Conservation (phyloP, 768 basidiomycete genomes). For the Amanita jacksonii region DNA sequence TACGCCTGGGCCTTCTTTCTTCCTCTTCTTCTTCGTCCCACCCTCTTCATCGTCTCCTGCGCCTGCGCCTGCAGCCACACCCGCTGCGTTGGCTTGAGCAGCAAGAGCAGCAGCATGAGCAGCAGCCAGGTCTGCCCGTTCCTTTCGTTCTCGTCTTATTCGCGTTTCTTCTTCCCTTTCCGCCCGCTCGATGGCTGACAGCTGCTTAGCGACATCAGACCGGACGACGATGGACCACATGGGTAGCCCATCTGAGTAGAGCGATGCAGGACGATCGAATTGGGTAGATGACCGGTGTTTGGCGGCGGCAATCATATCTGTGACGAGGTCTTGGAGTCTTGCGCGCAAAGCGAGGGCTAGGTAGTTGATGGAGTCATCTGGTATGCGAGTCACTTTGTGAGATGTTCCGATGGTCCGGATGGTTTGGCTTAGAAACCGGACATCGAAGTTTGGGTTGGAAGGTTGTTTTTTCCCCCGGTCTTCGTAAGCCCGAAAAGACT, state of each 20-base stretch:
- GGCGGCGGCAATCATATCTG: constrained; percentile 57
- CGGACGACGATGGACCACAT: constrained; percentile 80
- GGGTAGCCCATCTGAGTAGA: constrained; percentile 57
- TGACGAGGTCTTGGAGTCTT: constrained; percentile 61
- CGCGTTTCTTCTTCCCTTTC: constrained; percentile 81
- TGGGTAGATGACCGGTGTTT: constrained; percentile 63
- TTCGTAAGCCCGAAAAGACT: constrained; percentile 56
- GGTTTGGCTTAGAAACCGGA: constrained; percentile 49
- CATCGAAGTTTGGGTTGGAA: constrained; percentile 57
- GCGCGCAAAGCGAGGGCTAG: constrained; percentile 70
- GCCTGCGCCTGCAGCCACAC: constrained; percentile 13
- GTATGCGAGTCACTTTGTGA: constrained; percentile 57
- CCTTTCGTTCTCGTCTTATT: constrained; percentile 67
- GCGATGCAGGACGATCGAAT: constrained; percentile 55
- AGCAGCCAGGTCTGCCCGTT: constrained; percentile 62
- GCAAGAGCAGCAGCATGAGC: constrained; percentile 58
- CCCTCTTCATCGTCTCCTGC: constrained; percentile 30
- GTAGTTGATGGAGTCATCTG: constrained; percentile 69
- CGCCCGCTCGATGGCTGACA: constrained; percentile 61
- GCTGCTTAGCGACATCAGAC: constrained; percentile 73
- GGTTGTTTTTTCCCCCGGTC: constrained; percentile 79
- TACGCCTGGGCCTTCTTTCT: constrained; percentile 76
- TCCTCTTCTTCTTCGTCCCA: constrained; percentile 68
- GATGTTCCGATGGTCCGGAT: constrained; percentile 60
- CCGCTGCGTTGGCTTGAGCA: constrained; percentile 39